Evolutionary conservation across 352 stramenopile species (phyloP).

Genomic region (Globisporangium lucens): DNA sequence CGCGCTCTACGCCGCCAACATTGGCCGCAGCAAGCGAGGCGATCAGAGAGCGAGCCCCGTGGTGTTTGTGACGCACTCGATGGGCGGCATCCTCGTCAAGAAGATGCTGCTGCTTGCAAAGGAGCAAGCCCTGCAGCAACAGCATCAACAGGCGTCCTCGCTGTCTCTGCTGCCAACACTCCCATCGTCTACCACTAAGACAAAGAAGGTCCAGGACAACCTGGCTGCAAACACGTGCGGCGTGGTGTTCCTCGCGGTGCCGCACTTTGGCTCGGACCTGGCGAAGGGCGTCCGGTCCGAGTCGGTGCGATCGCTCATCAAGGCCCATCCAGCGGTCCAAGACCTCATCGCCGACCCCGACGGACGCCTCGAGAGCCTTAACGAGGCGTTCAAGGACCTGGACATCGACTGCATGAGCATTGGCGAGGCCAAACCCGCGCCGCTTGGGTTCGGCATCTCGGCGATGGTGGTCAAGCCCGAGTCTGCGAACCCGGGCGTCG

Average conservation of each 20-base stretch:
- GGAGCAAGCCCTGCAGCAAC: conserved; percentile 18
- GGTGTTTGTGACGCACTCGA: conserved; percentile 86
- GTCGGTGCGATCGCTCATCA: conserved; percentile 63
- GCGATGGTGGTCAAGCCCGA: conserved; percentile 74
- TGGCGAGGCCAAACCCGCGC: conserved; percentile 51
- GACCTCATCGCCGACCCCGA: conserved; percentile 55
- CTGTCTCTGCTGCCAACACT: not conserved
- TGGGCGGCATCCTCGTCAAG: conserved; percentile 85
- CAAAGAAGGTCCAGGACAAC: conserved; percentile 2
- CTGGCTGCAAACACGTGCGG: conserved; percentile 48
- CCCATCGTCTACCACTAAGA: conserved; percentile 3
- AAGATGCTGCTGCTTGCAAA: conserved; percentile 69
- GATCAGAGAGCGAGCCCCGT: conserved; percentile 35
- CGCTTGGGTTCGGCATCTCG: conserved; percentile 65
- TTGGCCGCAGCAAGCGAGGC: conserved; percentile 30
- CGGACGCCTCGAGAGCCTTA: conserved; percentile 59
- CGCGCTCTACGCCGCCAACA: conserved; percentile 61
- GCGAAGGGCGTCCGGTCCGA: conserved; percentile 63
- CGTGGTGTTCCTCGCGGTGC: conserved; percentile 79
- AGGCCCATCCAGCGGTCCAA: conserved; percentile 70
- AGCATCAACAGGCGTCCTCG: not conserved
- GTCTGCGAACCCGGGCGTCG: conserved; percentile 69
- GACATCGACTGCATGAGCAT: conserved; percentile 75
- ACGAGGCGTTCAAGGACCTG: conserved; percentile 62
- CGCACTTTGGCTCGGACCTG: conserved; percentile 81